Conservation (phyloP, 78 protist genomes). For the Dictyostelium firmibasis region DNA sequence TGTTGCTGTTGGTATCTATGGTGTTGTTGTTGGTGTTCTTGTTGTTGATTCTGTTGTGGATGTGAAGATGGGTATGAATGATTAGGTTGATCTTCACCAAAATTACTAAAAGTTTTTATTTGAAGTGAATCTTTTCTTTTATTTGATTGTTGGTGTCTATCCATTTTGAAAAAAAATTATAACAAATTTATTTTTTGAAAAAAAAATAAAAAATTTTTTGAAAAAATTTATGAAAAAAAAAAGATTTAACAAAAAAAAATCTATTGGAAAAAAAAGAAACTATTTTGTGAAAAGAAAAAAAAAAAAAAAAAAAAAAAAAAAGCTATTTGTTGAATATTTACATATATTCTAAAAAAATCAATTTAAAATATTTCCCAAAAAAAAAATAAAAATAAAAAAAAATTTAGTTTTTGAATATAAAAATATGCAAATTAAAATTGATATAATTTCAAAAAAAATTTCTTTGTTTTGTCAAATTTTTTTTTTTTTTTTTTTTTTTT, state of each 20-base stretch:
- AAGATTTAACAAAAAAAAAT: not conserved
- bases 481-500: no score
- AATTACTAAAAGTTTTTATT: not conserved
- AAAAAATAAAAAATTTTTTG: not conserved
- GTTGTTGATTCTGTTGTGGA: not conserved
- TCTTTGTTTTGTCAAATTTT: no score
- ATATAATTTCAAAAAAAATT: no score
- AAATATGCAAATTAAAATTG: not conserved
- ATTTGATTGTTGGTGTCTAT: not conserved
- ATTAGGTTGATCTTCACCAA: not conserved
- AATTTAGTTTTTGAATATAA: not conserved
- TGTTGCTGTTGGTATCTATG: not conserved
- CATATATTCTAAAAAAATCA: not conserved
- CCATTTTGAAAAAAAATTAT: not conserved
- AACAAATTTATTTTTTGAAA: not conserved
- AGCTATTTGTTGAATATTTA: not conserved
- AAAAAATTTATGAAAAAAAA: not conserved
- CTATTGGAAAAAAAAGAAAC: not conserved
- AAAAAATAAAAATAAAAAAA: not conserved
- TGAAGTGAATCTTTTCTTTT: not conserved
- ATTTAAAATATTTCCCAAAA: not conserved
- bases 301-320: not conserved
- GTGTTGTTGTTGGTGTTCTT: not conserved
- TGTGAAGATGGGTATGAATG: not conserved
- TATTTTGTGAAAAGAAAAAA: no score